Conservation (phyloP, 2,329 filamentous ascomycete genomes). For the Fusarium burgessii region DNA sequence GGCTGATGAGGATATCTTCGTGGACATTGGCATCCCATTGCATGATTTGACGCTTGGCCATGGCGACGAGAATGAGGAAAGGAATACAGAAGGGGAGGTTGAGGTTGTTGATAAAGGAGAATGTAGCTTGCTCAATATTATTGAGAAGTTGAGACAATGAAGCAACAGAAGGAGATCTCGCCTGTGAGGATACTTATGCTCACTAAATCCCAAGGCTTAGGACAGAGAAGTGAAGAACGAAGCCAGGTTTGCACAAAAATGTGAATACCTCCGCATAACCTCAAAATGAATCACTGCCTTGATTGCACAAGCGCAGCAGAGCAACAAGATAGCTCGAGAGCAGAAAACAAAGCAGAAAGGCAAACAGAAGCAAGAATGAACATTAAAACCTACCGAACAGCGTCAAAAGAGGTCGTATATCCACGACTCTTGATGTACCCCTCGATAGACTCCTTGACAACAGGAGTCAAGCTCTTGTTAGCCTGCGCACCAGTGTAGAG, state of each 20-base stretch:
- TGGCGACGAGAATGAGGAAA: constrained; percentile 10
- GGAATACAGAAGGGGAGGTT: background rate
- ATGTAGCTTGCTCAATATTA: background rate
- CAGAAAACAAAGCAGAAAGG: background rate
- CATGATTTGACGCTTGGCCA: constrained; percentile 50
- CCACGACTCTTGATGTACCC: constrained; percentile 50
- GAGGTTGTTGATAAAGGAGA: background rate
- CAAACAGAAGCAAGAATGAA: background rate
- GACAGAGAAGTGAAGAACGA: background rate
- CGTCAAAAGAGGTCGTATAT: constrained; percentile 58
- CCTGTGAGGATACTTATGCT: constrained; percentile 6
- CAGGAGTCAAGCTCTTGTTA: constrained; percentile 45
- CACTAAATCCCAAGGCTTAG: constrained; percentile 5
- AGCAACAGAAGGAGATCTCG: background rate
- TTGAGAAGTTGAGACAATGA: constrained; percentile 6
- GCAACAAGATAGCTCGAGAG: background rate
- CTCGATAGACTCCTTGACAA: constrained; percentile 49
- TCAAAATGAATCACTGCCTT: background rate
- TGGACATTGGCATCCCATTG: constrained; percentile 59
- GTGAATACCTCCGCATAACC: background rate
- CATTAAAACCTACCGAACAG: constrained; percentile 55
- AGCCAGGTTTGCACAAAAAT: background rate
- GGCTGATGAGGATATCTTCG: constrained; percentile 57
- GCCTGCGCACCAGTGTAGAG: constrained; percentile 49
- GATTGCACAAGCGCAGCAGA: constrained; percentile 7